These are phyloP conservation scores for Tephrocybe rancida DNA, from an alignment of 768 basidiomycete species.

Conservation along the genomic window DNA sequence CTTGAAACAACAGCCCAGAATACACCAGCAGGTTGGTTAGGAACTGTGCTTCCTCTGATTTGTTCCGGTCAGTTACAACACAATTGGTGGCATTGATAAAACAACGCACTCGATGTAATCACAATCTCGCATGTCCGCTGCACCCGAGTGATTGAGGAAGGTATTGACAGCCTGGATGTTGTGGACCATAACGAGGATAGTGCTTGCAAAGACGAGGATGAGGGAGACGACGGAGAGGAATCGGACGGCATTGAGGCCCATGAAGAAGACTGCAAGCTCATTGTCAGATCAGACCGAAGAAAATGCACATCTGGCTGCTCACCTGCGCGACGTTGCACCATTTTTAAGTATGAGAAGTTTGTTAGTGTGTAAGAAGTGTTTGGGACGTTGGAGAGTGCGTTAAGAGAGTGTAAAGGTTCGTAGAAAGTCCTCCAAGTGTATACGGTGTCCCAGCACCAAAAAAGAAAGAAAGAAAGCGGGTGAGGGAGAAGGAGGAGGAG, in stretches of 20 bases:
- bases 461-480: slow-evolving; percentile 20
- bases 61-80: not conserved
- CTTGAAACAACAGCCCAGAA: slow-evolving; percentile 91
- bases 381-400: slow-evolving; percentile 11
- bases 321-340: slow-evolving; percentile 37
- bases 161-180: slow-evolving; percentile 77
- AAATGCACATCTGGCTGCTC: slow-evolving; percentile 10
- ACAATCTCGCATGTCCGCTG: slow-evolving; percentile 51
- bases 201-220: slow-evolving; percentile 79
- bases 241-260: slow-evolving; percentile 79
- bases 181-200: slow-evolving; percentile 70
- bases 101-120: slow-evolving; percentile 77
- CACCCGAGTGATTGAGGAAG: slow-evolving; percentile 47
- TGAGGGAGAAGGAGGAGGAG: slow-evolving; percentile 5
- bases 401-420: slow-evolving; percentile 13
- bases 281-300: not conserved
- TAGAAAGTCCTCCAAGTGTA: slow-evolving; percentile 8
- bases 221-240: slow-evolving; percentile 76
- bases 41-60: slow-evolving; percentile 76
- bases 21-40: slow-evolving; percentile 88
- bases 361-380: slow-evolving; percentile 1
- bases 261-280: slow-evolving; percentile 47
- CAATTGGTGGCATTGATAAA: not conserved
- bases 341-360: slow-evolving; percentile 11
- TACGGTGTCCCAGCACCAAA: slow-evolving; percentile 36